Evolutionary conservation across 768 basidiomycete species (phyloP).

Genomic region (Suillus discolor): DNA sequence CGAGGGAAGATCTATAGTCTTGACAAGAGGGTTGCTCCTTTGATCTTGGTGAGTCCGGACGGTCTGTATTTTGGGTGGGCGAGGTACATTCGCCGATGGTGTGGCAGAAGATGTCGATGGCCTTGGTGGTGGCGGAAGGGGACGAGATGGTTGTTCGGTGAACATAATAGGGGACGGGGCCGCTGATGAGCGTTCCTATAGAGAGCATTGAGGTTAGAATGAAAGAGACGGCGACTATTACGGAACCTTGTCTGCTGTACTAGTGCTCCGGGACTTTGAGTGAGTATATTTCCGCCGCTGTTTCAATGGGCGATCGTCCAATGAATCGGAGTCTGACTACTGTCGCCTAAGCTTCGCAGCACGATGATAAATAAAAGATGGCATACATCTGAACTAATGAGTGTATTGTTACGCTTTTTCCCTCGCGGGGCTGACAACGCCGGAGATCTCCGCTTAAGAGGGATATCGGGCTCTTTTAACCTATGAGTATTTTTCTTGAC

Average conservation of each 20-base stretch:
- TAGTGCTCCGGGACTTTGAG: neutral
- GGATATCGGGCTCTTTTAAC: slow-evolving; percentile 15
- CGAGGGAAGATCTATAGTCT: slow-evolving; percentile 28
- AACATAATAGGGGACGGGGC: neutral
- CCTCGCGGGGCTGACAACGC: neutral
- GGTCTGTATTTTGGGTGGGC: slow-evolving; percentile 17
- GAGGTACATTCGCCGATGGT: slow-evolving; percentile 12
- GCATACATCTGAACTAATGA: slow-evolving; percentile 19
- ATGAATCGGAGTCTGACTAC: slow-evolving; percentile 22
- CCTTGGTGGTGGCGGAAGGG: slow-evolving; percentile 7
- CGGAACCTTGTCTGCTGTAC: slow-evolving; percentile 2
- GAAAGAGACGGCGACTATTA: neutral
- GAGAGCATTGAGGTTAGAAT: neutral
- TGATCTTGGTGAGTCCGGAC: slow-evolving; percentile 35
- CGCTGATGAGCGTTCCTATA: neutral
- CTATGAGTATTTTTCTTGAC: slow-evolving; percentile 15
- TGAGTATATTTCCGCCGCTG: neutral
- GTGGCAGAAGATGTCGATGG: neutral
- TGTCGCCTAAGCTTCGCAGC: neutral
- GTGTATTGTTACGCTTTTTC: slow-evolving; percentile 12
- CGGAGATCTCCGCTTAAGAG: neutral
- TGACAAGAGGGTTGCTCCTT: slow-evolving; percentile 33
- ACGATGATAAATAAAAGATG: neutral
- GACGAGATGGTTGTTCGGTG: neutral
- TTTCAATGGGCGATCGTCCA: slow-evolving; percentile 9